Evolutionary conservation across 768 basidiomycete genomes (phyloP), one percentile per base, ranked within the genome.

Genomic region (Crucibulum laeve): DNA sequence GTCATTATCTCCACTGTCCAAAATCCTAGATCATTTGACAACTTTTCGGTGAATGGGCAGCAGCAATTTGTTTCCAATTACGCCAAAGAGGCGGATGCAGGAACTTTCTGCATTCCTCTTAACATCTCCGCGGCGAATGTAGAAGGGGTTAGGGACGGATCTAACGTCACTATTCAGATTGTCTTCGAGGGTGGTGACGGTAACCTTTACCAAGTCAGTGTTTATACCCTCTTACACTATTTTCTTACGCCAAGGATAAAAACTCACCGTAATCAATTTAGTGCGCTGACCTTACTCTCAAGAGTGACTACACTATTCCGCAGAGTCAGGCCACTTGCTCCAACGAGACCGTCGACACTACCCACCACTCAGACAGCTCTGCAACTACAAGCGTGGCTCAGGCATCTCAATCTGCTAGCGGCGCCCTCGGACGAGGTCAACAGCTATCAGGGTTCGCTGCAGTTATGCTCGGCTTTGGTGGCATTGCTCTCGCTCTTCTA

Each of bases 11-110:
- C 80, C n/a, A 79, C 80, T 8, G 55, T 64, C 4, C 69, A 75
- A 21, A 65, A 84, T 53, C 85, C 87, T 3, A 76, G 72, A 8
- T 74, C 66, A 30, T 88, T 87, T 53, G 48, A 68, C 38, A 66
- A 80, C 53, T 91, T 90, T 67, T 73, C 70, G 34, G 58, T 52
- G 23, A 54, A 54, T 23, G 64, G 65, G 18, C 40, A 51, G 11
- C 46, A 57, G 40, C 61, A 68, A 50, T 40, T 62, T 33, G 67
- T 68, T 6, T 60, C 69, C 24, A 68, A 68, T 0, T 80, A 72
- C 57, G 72, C 77, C 46, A 64, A 69, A 42, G 67, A 73, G 35
- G 59, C 49, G 3, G 69, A 73, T 32, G 72, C 76, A 34, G 88
- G 54, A 11, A 47, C 50, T 8, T 53, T 48, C 33, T 53, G 51